Evolutionary conservation across 2,329 filamentous ascomycete genomes (phyloP).

Genomic region (Xylaria sp.): DNA sequence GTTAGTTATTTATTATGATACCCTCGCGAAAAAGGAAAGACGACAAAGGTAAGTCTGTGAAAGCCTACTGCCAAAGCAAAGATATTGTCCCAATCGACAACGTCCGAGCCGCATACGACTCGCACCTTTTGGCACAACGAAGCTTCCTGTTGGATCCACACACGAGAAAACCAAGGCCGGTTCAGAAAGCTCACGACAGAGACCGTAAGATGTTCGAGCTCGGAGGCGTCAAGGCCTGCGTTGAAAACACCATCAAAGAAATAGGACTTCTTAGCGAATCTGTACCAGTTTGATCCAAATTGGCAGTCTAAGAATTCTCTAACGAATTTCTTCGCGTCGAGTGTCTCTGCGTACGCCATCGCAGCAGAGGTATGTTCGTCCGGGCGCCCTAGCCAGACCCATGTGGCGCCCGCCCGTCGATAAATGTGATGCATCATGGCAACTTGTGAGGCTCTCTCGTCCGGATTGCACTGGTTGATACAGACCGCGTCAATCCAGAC

Average conservation of each 20-base stretch:
- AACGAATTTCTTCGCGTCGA: conserved; percentile 24
- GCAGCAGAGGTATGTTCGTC: conserved; percentile 28
- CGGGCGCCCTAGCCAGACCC: conserved; percentile 33
- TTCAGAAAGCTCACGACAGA: conserved; percentile 32
- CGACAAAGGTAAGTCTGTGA: not conserved
- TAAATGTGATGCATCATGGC: conserved; percentile 36
- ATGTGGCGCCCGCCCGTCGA: conserved; percentile 25
- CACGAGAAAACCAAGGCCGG: conserved; percentile 34
- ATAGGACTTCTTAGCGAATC: conserved; percentile 31
- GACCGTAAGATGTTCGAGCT: conserved; percentile 15
- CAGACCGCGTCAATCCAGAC: conserved; percentile 38
- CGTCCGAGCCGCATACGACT: conserved; percentile 28
- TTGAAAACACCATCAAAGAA: conserved; percentile 29
- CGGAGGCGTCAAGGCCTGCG: not conserved
- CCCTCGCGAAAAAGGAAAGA: not conserved
- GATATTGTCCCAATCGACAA: conserved; percentile 31
- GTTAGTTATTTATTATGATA: not conserved
- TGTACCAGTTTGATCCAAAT: conserved; percentile 9
- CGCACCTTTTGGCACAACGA: conserved; percentile 22
- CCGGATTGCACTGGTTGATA: conserved; percentile 32
- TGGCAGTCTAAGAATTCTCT: conserved; percentile 22
- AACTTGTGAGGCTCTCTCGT: conserved; percentile 34
- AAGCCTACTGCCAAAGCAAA: conserved; percentile 30
- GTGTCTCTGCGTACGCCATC: conserved; percentile 29
- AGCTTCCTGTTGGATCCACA: conserved; percentile 37